These are phyloP conservation scores for Russula emetica DNA, from an alignment of 768 basidiomycete genomes.

Conservation along the genomic window DNA sequence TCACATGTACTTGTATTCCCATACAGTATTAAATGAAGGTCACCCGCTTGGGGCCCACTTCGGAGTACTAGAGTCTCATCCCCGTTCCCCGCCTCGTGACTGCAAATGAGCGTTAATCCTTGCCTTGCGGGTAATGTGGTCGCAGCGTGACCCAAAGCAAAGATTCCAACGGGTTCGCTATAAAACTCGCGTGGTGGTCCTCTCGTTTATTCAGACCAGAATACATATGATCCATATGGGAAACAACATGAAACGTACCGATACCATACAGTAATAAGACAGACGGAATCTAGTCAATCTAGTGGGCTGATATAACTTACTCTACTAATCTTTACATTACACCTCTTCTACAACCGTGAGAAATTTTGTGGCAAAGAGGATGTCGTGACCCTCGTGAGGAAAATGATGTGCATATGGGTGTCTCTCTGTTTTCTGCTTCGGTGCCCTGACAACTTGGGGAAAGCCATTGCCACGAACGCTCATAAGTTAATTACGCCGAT, in stretches of 20 bases:
- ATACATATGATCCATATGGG: not conserved
- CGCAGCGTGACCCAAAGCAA: not conserved
- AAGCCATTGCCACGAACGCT: not conserved
- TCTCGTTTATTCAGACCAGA: not conserved
- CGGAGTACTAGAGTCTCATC: too few species aligned
- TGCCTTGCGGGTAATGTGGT: not conserved
- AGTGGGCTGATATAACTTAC: not conserved
- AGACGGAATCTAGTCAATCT: not conserved
- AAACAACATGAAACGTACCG: not conserved
- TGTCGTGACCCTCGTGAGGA: not conserved
- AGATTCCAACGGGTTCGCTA: not conserved
- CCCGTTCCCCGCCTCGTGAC: not conserved
- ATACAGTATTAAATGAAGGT: too few species aligned
- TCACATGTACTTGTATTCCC: too few species aligned
- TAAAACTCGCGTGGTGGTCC: not conserved
- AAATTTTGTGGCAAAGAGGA: not conserved
- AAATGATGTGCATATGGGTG: not conserved
- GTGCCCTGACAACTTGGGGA: not conserved
- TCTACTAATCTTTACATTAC: not conserved
- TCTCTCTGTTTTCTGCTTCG: not conserved
- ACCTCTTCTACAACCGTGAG: slow-evolving; percentile 4
- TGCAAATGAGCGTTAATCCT: not conserved
- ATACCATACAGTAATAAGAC: not conserved
- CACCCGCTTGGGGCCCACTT: too few species aligned
- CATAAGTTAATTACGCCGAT: not conserved